phyloP scores from a whole-genome alignment of 2,329 filamentous ascomycete species.

The Paramyrothecium roridum region DNA sequence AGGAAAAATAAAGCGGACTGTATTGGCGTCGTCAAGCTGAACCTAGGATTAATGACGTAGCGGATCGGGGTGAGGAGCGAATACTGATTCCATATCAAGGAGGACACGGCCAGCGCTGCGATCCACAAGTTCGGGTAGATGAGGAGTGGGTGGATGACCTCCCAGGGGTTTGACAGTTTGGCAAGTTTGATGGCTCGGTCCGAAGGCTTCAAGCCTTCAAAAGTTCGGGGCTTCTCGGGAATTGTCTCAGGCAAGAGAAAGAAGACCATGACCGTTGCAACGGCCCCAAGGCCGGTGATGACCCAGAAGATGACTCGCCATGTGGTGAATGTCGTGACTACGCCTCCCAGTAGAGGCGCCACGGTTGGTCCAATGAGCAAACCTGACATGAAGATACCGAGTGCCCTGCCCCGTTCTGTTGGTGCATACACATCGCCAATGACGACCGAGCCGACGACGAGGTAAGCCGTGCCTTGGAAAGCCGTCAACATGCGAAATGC shows the following conservation, averaged over 20 bases:
- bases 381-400: conserved; percentile 64
- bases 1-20: conserved; percentile 69
- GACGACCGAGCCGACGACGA: conserved; percentile 63
- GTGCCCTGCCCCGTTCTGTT: conserved; percentile 61
- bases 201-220: not conserved
- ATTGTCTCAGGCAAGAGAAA: conserved; percentile 68
- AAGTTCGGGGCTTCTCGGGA: conserved; percentile 25
- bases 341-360: conserved; percentile 63
- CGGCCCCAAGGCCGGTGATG: conserved; percentile 58
- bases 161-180: conserved; percentile 7
- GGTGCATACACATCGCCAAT: conserved; percentile 57
- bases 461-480: conserved; percentile 66
- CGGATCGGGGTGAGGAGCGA: conserved; percentile 64
- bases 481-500: conserved; percentile 67
- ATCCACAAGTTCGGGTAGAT: conserved; percentile 63
- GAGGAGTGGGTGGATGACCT: conserved; percentile 8
- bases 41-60: conserved; percentile 69
- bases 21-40: conserved; percentile 60
- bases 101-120: conserved; percentile 52
- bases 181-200: conserved; percentile 1
- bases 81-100: conserved; percentile 71
- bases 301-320: conserved; percentile 73
- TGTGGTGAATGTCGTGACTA: conserved; percentile 63
- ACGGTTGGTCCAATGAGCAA: conserved; percentile 64
- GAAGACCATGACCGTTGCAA: conserved; percentile 51